These are phyloP conservation scores for Lolium rigidum DNA, from an alignment of 176 grass and related monocot species.

Conservation along the genomic window DNA sequence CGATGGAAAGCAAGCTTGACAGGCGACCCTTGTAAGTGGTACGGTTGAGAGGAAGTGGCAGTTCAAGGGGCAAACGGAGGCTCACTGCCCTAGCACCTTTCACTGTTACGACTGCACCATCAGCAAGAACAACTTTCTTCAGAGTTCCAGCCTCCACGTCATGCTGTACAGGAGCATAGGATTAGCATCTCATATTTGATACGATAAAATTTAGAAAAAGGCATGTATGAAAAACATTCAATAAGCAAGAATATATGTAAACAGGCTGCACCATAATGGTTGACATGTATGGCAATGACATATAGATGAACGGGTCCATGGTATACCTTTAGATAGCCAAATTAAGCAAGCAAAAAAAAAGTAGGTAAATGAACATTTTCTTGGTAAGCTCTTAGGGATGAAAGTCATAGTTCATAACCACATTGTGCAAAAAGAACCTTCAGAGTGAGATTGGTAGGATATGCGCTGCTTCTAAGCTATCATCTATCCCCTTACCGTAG, in stretches of 20 bases:
- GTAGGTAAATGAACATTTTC: slow-evolving; percentile 6
- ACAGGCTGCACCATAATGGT: neutral
- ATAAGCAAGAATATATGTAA: neutral
- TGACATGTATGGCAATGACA: neutral
- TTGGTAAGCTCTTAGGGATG: neutral
- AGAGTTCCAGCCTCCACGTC: slow-evolving; percentile 89
- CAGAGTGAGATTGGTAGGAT: neutral
- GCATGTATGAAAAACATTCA: neutral
- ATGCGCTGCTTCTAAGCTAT: too few species aligned
- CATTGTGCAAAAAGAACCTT: neutral
- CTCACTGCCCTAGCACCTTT: slow-evolving; percentile 86
- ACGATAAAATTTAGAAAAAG: neutral
- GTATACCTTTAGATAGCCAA: neutral
- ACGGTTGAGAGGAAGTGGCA: slow-evolving; percentile 84
- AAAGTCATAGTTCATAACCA: neutral
- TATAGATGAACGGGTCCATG: neutral
- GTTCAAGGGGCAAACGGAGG: slow-evolving; percentile 73
- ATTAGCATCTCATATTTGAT: slow-evolving; percentile 3
- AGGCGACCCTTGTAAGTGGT: slow-evolving; percentile 59
- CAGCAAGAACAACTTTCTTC: slow-evolving; percentile 93
- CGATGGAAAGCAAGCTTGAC: slow-evolving; percentile 67
- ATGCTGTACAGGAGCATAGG: slow-evolving; percentile 57
- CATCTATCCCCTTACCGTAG: neutral
- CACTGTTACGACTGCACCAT: slow-evolving; percentile 87
- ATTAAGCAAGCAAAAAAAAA: neutral